These are phyloP conservation scores for Kodamaea fukazawae DNA, from an alignment of 805 yeast genomes.

Conservation along the genomic window DNA sequence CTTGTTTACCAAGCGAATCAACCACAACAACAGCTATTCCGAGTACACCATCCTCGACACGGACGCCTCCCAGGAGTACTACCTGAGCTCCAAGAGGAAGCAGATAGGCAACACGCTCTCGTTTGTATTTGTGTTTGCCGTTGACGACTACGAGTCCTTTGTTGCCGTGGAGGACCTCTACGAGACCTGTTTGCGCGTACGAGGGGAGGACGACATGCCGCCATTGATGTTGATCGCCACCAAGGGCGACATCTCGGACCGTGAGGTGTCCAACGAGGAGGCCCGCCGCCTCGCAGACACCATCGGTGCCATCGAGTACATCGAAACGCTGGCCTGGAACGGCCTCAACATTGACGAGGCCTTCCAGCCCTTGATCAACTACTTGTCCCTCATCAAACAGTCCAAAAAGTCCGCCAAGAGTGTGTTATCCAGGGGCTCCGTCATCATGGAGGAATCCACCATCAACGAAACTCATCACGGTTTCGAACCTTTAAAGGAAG, in stretches of 20 bases:
- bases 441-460: constrained; percentile 1
- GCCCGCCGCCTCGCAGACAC: constrained; percentile 26
- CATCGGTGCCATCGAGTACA: constrained; percentile 26
- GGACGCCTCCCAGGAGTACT: constrained; percentile 22
- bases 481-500: background rate
- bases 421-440: constrained; percentile 3
- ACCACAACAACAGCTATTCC: constrained; percentile 18
- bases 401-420: constrained; percentile 7
- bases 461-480: background rate
- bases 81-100: constrained; percentile 22
- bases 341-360: constrained; percentile 23
- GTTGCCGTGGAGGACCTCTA: constrained; percentile 27
- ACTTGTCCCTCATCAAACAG: constrained; percentile 4
- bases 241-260: constrained; percentile 23
- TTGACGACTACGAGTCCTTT: constrained; percentile 26
- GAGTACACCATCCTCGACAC: constrained; percentile 36
- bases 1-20: constrained; percentile 19
- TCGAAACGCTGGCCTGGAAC: constrained; percentile 26
- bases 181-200: constrained; percentile 21
- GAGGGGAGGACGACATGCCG: constrained; percentile 21
- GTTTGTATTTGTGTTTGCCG: constrained; percentile 31
- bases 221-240: constrained; percentile 32
- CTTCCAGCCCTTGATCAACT: constrained; percentile 26
- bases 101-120: constrained; percentile 31
- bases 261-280: constrained; percentile 29